Evolutionary conservation across 768 basidiomycete genomes (phyloP).

Genomic region (Termitomyces sp.): DNA sequence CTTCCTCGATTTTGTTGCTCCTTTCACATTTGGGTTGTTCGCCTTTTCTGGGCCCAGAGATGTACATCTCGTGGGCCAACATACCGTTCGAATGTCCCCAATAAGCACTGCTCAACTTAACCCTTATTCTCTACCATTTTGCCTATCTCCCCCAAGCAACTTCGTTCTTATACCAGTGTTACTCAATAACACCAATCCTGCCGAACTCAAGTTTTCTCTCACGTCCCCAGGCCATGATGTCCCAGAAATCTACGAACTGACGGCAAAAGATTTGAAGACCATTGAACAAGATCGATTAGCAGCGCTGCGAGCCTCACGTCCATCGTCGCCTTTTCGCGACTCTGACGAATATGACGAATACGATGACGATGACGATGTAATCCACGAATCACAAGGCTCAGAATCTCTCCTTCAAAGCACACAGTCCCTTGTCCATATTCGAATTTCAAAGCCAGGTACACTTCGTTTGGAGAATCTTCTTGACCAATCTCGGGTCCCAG

Average conservation of each 20-base stretch:
- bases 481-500: slow-evolving; percentile 65
- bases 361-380: slow-evolving; percentile 58
- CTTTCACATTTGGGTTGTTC: slow-evolving; percentile 47
- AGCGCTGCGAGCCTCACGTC: slow-evolving; percentile 38
- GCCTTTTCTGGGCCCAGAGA: slow-evolving; percentile 38
- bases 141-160: slow-evolving; percentile 49
- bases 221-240: slow-evolving; percentile 52
- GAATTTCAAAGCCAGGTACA: slow-evolving; percentile 65
- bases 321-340: slow-evolving; percentile 23
- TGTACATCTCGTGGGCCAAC: slow-evolving; percentile 72
- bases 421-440: slow-evolving; percentile 69
- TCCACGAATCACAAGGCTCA: slow-evolving; percentile 24
- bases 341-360: slow-evolving; percentile 62
- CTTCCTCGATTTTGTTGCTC: slow-evolving; percentile 42
- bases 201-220: slow-evolving; percentile 66
- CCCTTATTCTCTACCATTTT: slow-evolving; percentile 68
- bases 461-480: slow-evolving; percentile 70
- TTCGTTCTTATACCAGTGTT: slow-evolving; percentile 74
- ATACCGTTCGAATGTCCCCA: slow-evolving; percentile 89
- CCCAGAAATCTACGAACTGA: slow-evolving; percentile 50
- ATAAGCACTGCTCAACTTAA: slow-evolving; percentile 92
- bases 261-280: slow-evolving; percentile 57
- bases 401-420: slow-evolving; percentile 59
- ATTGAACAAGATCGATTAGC: slow-evolving; percentile 60
- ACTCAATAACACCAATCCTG: slow-evolving; percentile 85